Evolutionary conservation across 2,329 filamentous ascomycete genomes (phyloP), one percentile per base, ranked within the genome.

Genomic region (Colletotrichum chlorophyti): DNA sequence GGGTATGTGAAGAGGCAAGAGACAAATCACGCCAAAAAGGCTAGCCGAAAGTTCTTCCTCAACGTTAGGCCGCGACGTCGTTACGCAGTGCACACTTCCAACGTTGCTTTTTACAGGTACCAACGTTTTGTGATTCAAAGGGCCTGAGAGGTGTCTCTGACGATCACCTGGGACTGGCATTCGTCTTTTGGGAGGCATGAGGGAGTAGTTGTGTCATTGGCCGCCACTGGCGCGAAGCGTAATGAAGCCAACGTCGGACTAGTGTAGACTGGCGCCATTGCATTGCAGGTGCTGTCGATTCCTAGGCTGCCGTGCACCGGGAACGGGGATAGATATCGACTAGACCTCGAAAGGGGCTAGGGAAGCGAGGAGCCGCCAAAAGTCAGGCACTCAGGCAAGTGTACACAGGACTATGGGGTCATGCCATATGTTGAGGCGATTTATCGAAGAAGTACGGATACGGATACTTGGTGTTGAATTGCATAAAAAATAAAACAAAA

Each of bases 191-290:
- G 29, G 23, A 43, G 35, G 23, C 24, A 29, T 21, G 38, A 37
- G 43, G 35, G n/a, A 34, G 52, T 10, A 31, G 42, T 41, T 60
- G 45, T 60, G 51, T 57, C 45, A 60, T 60, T 50, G 57, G 45
- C 45, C 32, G 57, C 57, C 57, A 60, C 57, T 60, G 57, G 51
- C 45, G 57, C 57, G 51, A 43, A 34, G 26, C 43, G 43, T 34
- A 50, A 55, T 50, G 21, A 57, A 24, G 43, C 57, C 57, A 60
- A 35, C 50, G 57, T 46, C 57, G 57, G 51, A 26, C 57, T 60
- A 60, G n/a, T n/a, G n/a, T n/a, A n/a, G 45, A 29, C 43, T 32
- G 45, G 35, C 52, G 51, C 45, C 45, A 45, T 57, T 55, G 51
- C n/a, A n/a, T n/a, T n/a, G n/a, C n/a, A n/a, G n/a, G 14, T 26